Evolutionary conservation across 495 filamentous ascomycete species (phyloP).

Genomic region (Penicillium steckii): DNA sequence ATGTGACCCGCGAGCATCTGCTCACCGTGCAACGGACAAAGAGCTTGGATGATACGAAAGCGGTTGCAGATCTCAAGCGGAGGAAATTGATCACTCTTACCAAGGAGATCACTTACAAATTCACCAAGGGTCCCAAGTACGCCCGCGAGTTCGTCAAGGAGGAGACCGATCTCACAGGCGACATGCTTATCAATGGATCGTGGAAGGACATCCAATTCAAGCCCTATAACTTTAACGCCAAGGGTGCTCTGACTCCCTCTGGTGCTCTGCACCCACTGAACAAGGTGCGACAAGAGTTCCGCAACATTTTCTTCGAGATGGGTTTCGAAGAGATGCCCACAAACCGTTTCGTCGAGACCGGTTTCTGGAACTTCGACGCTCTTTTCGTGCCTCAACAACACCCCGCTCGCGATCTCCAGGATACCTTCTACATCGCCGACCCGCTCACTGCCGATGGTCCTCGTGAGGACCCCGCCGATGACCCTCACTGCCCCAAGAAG

Average conservation of each 20-base stretch:
- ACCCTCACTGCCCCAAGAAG: constrained; percentile 37
- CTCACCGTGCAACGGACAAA: constrained; percentile 65
- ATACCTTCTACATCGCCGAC: constrained; percentile 97
- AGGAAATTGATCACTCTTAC: constrained; percentile 78
- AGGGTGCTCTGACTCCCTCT: constrained; percentile 73
- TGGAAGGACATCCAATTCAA: constrained; percentile 85
- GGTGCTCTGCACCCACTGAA: constrained; percentile 92
- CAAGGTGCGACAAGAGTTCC: constrained; percentile 91
- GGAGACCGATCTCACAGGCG: constrained; percentile 90
- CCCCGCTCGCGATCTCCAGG: constrained; percentile 92
- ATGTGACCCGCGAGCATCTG: constrained; percentile 73
- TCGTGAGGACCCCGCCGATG: constrained; percentile 60
- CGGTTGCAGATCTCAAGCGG: constrained; percentile 78
- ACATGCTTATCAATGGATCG: constrained; percentile 72
- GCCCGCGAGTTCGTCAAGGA: constrained; percentile 83
- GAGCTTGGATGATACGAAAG: constrained; percentile 67
- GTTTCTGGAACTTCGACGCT: constrained; percentile 98
- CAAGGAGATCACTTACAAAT: constrained; percentile 82
- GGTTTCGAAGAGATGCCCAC: constrained; percentile 51
- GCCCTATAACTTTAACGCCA: constrained; percentile 94
- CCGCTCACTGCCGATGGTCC: constrained; percentile 75
- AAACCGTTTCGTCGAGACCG: constrained; percentile 82
- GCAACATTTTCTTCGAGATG: constrained; percentile 93
- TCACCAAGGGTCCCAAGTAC: constrained; percentile 83
- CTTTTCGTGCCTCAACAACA: constrained; percentile 98